A percentile compares a stretch with the other conserved stretches of the same genome.
phyloP scores from a whole-genome alignment of 371 early-diverging fungal genomes.

The Actinomortierella ambigua region DNA sequence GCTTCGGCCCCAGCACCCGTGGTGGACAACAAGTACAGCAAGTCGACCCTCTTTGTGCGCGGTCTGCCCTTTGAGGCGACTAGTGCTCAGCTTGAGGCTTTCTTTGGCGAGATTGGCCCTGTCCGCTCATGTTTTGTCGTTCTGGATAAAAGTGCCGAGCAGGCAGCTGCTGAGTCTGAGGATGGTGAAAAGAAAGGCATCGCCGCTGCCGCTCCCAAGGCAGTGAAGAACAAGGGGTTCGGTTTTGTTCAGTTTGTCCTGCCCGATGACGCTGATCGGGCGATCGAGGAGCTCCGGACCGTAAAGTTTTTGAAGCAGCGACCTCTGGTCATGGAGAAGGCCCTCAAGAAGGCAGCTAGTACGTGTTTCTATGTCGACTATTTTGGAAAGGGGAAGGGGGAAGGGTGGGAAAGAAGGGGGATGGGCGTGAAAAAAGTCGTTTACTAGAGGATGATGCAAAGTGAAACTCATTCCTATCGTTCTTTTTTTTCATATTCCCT shows the following conservation, averaged over 20 bases:
- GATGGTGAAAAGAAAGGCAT: slow-evolving; percentile 41
- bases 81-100: slow-evolving; percentile 76
- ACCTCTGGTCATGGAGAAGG: slow-evolving; percentile 77
- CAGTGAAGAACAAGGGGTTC: slow-evolving; percentile 75
- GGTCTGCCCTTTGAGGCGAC: slow-evolving; percentile 84
- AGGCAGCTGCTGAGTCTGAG: slow-evolving; percentile 30
- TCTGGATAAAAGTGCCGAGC: slow-evolving; percentile 47
- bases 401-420: too few species aligned
- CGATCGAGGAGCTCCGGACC: slow-evolving; percentile 71
- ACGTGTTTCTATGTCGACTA: neutral
- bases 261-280: slow-evolving; percentile 86
- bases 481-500: neutral
- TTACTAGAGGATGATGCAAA: neutral
- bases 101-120: slow-evolving; percentile 91
- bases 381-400: too few species aligned
- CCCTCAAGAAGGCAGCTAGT: slow-evolving; percentile 61
- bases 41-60: slow-evolving; percentile 84
- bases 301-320: slow-evolving; percentile 69
- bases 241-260: slow-evolving; percentile 93
- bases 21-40: slow-evolving; percentile 29
- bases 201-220: slow-evolving; percentile 17
- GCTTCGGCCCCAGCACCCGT: slow-evolving; percentile 14
- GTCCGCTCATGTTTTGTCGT: slow-evolving; percentile 91
- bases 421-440: slow-evolving; percentile 9
- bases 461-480: neutral